phyloP scores from a whole-genome alignment of 2,329 filamentous ascomycete species.

The Neofusicoccum laricinum region DNA sequence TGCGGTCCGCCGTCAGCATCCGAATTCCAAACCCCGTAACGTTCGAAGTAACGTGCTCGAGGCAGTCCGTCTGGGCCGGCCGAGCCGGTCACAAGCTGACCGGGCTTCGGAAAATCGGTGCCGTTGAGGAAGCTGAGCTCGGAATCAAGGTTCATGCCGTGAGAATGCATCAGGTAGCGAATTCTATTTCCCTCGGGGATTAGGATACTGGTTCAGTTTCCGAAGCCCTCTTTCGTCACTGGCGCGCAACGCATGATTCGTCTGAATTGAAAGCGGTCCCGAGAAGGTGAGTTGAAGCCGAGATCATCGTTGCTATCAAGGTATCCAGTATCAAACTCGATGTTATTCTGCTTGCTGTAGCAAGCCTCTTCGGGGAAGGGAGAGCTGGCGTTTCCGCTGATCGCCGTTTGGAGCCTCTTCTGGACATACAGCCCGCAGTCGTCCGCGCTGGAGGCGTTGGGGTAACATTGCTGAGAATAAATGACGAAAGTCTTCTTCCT shows the following conservation, averaged over 20 bases:
- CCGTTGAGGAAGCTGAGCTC: no score
- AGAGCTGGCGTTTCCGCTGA: conserved; percentile 16
- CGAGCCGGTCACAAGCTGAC: background rate
- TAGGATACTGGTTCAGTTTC: no score
- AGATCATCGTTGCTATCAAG: conserved; percentile 22
- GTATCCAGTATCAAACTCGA: conserved; percentile 21
- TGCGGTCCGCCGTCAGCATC: no score
- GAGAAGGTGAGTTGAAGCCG: conserved; percentile 22
- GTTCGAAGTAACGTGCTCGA: no score
- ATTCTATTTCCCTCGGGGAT: no score
- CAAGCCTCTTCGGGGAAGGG: conserved; percentile 19
- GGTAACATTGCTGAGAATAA: conserved; percentile 16
- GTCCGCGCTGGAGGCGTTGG: background rate
- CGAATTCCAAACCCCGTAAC: no score
- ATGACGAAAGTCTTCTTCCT: background rate
- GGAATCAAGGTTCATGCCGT: no score
- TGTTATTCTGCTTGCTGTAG: conserved; percentile 15
- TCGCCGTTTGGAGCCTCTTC: background rate
- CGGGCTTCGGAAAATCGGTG: no score
- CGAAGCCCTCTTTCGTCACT: conserved; percentile 13
- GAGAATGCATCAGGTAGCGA: no score
- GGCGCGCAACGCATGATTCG: conserved; percentile 17
- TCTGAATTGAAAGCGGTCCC: conserved; percentile 16
- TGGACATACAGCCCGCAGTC: conserved; percentile 9
- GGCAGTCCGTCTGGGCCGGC: no score